phyloP scores from a whole-genome alignment of 495 filamentous ascomycete species.

The Jackrogersella minutella region DNA sequence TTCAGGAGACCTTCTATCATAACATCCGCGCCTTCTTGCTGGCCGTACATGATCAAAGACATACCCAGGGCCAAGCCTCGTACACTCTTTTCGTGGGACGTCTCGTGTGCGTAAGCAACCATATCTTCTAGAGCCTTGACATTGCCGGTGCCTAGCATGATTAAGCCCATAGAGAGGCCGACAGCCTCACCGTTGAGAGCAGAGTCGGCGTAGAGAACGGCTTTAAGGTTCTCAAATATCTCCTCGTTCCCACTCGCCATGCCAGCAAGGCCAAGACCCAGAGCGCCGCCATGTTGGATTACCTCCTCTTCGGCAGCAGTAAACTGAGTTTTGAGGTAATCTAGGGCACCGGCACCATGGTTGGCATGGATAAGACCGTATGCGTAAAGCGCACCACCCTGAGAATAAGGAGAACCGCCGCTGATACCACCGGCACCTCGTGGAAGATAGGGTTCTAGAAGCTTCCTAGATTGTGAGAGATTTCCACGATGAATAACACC shows the following conservation, averaged over 20 bases:
- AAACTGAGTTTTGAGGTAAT: slow-evolving; percentile 88
- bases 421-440: slow-evolving; percentile 69
- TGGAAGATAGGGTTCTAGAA: slow-evolving; percentile 94
- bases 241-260: slow-evolving; percentile 94
- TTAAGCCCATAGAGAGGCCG: slow-evolving; percentile 91
- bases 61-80: slow-evolving; percentile 95
- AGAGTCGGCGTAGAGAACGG: slow-evolving; percentile 87
- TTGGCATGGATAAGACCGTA: slow-evolving; percentile 98
- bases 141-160: slow-evolving; percentile 96
- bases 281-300: slow-evolving; percentile 93
- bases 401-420: slow-evolving; percentile 88
- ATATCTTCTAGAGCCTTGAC: slow-evolving; percentile 90
- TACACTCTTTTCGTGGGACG: slow-evolving; percentile 98
- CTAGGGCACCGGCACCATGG: slow-evolving; percentile 90
- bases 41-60: slow-evolving; percentile 97
- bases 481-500: slow-evolving; percentile 98
- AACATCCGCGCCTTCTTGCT: slow-evolving; percentile 93
- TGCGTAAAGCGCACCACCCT: slow-evolving; percentile 94
- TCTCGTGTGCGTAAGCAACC: slow-evolving; percentile 97
- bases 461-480: slow-evolving; percentile 87
- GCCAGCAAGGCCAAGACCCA: slow-evolving; percentile 94
- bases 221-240: slow-evolving; percentile 90
- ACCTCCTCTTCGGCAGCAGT: slow-evolving; percentile 89
- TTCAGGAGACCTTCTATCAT: slow-evolving; percentile 91
- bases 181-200: slow-evolving; percentile 97